A percentile compares a stretch with the other conserved stretches of the same genome.
Evolutionary conservation across 805 yeast genomes (phyloP).

Genomic region (Lachancea nothofagi): DNA sequence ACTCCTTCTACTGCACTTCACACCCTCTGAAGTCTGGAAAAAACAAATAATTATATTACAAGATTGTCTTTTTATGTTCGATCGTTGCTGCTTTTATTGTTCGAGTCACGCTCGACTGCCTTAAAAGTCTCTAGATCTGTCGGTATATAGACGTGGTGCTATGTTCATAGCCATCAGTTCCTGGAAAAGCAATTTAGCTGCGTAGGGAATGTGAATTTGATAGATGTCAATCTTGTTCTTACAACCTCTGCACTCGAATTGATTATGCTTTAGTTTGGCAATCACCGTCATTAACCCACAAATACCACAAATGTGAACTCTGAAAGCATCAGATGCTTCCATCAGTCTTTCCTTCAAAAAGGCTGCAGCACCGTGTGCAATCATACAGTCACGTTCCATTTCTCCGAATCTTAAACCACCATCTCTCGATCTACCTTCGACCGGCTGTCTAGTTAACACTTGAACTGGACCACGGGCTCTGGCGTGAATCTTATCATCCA

Average conservation of each 20-base stretch:
- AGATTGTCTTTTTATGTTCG: background rate
- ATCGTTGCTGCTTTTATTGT: background rate
- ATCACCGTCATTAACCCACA: slow-evolving; percentile 98
- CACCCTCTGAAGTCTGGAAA: no score
- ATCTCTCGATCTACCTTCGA: slow-evolving; percentile 97
- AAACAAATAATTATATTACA: slow-evolving; percentile 1
- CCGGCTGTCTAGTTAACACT: slow-evolving; percentile 96
- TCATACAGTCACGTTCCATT: slow-evolving; percentile 99
- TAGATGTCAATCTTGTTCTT: slow-evolving; percentile 97
- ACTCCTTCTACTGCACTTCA: no score
- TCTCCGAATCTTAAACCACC: slow-evolving; percentile 99
- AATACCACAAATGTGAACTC: slow-evolving; percentile 96
- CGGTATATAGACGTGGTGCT: slow-evolving; percentile 95
- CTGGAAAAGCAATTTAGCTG: slow-evolving; percentile 96
- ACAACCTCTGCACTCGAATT: slow-evolving; percentile 97
- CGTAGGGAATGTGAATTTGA: slow-evolving; percentile 97
- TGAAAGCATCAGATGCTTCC: slow-evolving; percentile 98
- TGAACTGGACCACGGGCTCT: slow-evolving; percentile 99
- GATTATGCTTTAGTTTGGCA: slow-evolving; percentile 95
- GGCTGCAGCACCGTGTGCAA: slow-evolving; percentile 99
- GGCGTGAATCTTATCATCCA: slow-evolving; percentile 97
- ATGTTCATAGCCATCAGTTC: slow-evolving; percentile 99
- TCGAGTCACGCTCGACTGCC: background rate
- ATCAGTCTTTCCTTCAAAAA: slow-evolving; percentile 94
- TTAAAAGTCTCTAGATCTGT: slow-evolving; percentile 49